A percentile compares a stretch with the other conserved stretches of the same genome.
phyloP scores from a whole-genome alignment of 2,329 filamentous ascomycete species.

The Pseudogymnoascus sp. region DNA sequence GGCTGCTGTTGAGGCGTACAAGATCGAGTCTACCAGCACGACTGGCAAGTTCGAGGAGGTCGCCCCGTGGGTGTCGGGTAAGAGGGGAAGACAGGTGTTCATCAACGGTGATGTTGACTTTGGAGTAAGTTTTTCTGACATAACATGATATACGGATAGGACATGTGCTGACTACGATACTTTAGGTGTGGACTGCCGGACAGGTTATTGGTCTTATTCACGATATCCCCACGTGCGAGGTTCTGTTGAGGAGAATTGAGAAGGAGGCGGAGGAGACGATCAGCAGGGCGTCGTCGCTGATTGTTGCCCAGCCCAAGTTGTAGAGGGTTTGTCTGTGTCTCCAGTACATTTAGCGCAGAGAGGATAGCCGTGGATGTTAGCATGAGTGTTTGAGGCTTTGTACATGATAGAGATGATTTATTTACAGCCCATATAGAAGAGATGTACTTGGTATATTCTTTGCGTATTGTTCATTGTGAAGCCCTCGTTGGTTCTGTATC shows the following conservation, averaged over 20 bases:
- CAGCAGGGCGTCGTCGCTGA: constrained; percentile 49
- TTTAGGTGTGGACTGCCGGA: constrained; percentile 88
- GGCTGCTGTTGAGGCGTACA: constrained; percentile 70
- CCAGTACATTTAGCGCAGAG: no score
- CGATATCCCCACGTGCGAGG: constrained; percentile 70
- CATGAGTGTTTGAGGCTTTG: not conserved
- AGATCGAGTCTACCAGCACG: constrained; percentile 74
- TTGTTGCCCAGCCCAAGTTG: constrained; percentile 52
- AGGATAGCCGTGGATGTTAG: not conserved
- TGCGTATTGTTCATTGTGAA: not conserved
- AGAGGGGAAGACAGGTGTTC: constrained; percentile 87
- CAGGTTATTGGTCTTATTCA: constrained; percentile 89
- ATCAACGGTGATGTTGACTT: constrained; percentile 83
- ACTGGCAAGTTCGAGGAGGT: constrained; percentile 87
- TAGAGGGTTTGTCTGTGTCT: constrained; percentile 25
- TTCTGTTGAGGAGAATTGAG: constrained; percentile 65
- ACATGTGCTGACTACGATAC: constrained; percentile 13
- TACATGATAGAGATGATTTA: constrained; percentile 4
- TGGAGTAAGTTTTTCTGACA: constrained; percentile 56
- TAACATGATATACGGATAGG: not conserved
- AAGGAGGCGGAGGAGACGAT: constrained; percentile 65
- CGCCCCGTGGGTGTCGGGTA: constrained; percentile 78
- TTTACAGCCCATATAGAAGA: constrained; percentile 1
- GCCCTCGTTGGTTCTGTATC: not conserved
- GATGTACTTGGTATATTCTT: not conserved